These are phyloP conservation scores for Aspergillus uvarum DNA, from an alignment of 2,329 filamentous ascomycete species.

Conservation along the genomic window DNA sequence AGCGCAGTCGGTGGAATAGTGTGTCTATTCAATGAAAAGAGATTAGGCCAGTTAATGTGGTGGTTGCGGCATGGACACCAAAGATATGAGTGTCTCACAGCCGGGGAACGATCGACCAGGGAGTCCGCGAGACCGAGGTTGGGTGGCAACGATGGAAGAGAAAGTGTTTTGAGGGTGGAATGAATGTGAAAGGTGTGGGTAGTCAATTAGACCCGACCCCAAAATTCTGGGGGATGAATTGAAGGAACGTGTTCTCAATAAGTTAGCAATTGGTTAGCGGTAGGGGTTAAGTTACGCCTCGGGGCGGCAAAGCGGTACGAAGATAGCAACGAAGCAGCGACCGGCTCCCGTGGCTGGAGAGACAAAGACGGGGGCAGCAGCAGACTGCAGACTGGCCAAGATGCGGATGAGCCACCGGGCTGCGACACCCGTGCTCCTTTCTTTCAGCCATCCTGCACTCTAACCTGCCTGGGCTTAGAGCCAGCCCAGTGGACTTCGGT, in stretches of 20 bases:
- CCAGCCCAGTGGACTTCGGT: neutral
- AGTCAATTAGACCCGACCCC: neutral
- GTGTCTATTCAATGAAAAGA: slow-evolving; percentile 15
- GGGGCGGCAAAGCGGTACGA: neutral
- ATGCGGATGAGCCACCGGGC: too few species aligned
- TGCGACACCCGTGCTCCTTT: too few species aligned
- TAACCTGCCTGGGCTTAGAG: neutral
- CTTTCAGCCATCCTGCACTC: neutral
- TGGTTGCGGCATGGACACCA: slow-evolving; percentile 19
- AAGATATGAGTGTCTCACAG: neutral
- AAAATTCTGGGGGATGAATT: neutral
- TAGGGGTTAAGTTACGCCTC: neutral
- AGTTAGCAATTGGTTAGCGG: neutral
- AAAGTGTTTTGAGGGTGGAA: neutral
- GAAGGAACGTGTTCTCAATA: neutral
- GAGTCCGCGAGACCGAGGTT: neutral
- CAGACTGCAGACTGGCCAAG: too few species aligned
- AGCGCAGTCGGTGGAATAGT: neutral
- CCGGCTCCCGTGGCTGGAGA: neutral
- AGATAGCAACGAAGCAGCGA: neutral
- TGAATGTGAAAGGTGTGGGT: neutral
- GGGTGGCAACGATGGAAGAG: slow-evolving; percentile 2
- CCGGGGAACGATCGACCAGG: neutral
- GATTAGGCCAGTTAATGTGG: slow-evolving; percentile 16
- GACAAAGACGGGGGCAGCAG: neutral